Percentiles rank a stretch among this genome's conserved stretches.
Evolutionary conservation across 176 grass and related monocot species (phyloP).

Genomic region (Saccharum officinarum): DNA sequence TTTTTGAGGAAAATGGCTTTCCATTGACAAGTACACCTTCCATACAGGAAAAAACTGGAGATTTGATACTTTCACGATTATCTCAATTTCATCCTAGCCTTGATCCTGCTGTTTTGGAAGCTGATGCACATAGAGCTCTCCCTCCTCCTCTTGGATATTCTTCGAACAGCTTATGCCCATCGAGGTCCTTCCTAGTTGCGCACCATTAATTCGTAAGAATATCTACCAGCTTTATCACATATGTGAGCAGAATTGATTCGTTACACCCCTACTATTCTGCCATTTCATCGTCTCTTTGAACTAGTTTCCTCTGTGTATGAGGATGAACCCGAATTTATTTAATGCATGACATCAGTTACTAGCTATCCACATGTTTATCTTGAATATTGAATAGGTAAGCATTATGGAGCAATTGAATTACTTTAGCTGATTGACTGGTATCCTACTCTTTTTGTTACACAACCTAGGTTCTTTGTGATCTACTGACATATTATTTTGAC

Average conservation of each 20-base stretch:
- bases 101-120: conserved; percentile 72
- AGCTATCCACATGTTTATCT: conserved; percentile 26
- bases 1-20: conserved; percentile 8
- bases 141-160: conserved; percentile 72
- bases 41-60: conserved; percentile 58
- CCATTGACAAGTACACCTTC: conserved; percentile 31
- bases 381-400: conserved; percentile 27
- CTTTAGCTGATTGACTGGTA: neutral
- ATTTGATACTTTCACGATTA: conserved; percentile 70
- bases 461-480: conserved; percentile 17
- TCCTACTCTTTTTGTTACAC: conserved; percentile 20
- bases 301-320: neutral
- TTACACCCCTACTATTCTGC: neutral
- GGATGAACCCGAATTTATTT: conserved; percentile 17
- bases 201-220: conserved; percentile 81
- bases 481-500: conserved; percentile 5
- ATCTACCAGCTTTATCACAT: conserved; percentile 28
- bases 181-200: conserved; percentile 77
- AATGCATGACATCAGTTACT: neutral
- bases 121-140: conserved; percentile 68
- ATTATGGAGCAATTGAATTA: conserved; percentile 13
- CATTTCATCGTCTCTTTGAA: neutral
- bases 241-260: conserved; percentile 23
- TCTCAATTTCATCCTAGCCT: conserved; percentile 55
- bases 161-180: conserved; percentile 61